phyloP scores from a whole-genome alignment of 192 early-diverging fungal genomes.

The Diversispora eburnea region DNA sequence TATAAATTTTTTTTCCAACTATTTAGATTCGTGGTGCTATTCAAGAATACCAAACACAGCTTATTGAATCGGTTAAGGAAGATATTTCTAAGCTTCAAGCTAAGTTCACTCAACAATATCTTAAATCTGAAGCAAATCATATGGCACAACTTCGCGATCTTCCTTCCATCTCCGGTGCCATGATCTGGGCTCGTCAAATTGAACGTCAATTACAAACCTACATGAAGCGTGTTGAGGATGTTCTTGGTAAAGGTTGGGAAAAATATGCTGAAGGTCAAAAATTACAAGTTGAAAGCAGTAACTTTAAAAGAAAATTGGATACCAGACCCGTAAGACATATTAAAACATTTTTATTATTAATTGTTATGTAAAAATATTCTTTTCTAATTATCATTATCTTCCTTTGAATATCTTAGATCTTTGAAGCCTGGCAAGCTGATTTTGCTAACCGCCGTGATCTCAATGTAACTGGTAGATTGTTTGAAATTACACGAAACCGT shows the following conservation, averaged over 20 bases:
- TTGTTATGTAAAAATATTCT: background rate
- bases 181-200: constrained; percentile 97
- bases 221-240: constrained; percentile 97
- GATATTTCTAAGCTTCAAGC: constrained; percentile 94
- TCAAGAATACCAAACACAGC: constrained; percentile 97
- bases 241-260: constrained; percentile 97
- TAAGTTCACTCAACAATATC: constrained; percentile 92
- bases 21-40: constrained; percentile 93
- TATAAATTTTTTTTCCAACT: background rate
- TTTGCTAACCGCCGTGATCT: constrained; percentile 78
- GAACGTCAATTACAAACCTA: constrained; percentile 93
- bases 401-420: constrained; percentile 47
- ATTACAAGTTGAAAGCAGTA: constrained; percentile 78
- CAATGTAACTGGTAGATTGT: constrained; percentile 82
- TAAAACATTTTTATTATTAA: background rate
- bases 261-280: constrained; percentile 95
- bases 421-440: constrained; percentile 87
- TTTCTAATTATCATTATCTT: background rate
- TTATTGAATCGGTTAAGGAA: constrained; percentile 98
- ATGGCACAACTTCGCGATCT: constrained; percentile 93
- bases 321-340: constrained; percentile 54
- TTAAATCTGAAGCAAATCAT: constrained; percentile 78
- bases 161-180: constrained; percentile 87
- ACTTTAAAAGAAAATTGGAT: constrained; percentile 93
- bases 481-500: constrained; percentile 80